A percentile compares a stretch with the other conserved stretches of the same genome.
Conservation (phyloP, 2,329 filamentous ascomycete species). For the Cryphonectria radicalis region DNA sequence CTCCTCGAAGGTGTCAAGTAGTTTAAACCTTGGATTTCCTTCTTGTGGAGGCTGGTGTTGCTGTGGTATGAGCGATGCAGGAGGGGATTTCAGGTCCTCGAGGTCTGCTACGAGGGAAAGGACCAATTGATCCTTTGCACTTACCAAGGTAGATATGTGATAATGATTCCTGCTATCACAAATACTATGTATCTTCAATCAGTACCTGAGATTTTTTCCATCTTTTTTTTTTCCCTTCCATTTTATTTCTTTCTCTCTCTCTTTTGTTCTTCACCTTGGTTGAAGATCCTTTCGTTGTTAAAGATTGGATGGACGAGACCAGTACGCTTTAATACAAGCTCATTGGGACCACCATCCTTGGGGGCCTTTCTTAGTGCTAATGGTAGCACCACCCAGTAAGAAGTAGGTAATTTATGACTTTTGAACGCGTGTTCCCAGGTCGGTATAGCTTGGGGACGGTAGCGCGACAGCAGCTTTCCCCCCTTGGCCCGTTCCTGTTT, state of each 20-base stretch:
- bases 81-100: neutral
- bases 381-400: neutral
- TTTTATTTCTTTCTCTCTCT: neutral
- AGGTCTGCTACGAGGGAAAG: neutral
- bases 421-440: conserved; percentile 3
- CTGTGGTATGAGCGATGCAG: neutral
- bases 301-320: neutral
- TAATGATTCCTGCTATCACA: neutral
- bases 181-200: neutral
- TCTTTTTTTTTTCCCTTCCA: neutral
- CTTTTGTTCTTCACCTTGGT: neutral
- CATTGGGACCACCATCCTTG: neutral
- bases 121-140: neutral
- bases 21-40: neutral
- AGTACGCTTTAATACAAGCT: neutral
- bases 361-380: neutral
- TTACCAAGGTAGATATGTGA: neutral
- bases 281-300: neutral
- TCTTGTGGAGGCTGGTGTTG: neutral
- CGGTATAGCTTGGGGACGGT: neutral
- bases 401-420: neutral
- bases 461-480: neutral
- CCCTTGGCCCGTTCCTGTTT: neutral
- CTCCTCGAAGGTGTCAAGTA: neutral
- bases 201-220: neutral